A percentile compares a stretch with the other conserved stretches of the same genome.
Evolutionary conservation across 2,329 filamentous ascomycete genomes (phyloP).

Genomic region (Leptographium lundbergii): DNA sequence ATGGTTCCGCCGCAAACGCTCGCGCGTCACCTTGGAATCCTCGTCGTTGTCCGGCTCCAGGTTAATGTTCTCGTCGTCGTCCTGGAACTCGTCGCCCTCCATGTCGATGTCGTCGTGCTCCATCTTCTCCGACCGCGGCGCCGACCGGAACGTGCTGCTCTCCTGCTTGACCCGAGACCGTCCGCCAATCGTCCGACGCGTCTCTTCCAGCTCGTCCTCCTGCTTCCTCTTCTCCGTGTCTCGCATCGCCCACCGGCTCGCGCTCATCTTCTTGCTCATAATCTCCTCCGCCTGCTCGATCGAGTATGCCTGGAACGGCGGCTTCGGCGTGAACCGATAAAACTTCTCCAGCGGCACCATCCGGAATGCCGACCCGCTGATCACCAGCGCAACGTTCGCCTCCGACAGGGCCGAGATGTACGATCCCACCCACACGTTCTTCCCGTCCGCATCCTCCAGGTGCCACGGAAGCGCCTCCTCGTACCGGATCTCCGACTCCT

Average conservation of each 20-base stretch:
- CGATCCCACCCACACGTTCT: conserved; percentile 84
- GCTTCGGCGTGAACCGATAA: conserved; percentile 78
- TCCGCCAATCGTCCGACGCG: conserved; percentile 36
- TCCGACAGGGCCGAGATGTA: conserved; percentile 85
- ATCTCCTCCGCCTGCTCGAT: conserved; percentile 77
- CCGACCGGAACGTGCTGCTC: conserved; percentile 48
- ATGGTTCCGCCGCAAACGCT: conserved; percentile 66
- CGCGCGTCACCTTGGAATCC: conserved; percentile 58
- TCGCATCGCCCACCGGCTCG: conserved; percentile 70
- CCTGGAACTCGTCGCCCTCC: conserved; percentile 65
- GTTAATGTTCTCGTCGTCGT: conserved; percentile 70
- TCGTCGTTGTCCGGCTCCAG: conserved; percentile 74
- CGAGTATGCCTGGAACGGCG: conserved; percentile 63
- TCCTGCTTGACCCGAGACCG: conserved; percentile 55
- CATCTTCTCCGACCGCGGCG: conserved; percentile 48
- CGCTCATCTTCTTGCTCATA: conserved; percentile 66
- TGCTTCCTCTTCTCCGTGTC: conserved; percentile 45
- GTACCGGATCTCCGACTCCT: conserved; percentile 61
- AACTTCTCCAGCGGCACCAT: conserved; percentile 92
- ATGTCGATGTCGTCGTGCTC: conserved; percentile 61
- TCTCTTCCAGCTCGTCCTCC: conserved; percentile 50
- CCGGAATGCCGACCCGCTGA: conserved; percentile 57
- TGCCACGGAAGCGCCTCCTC: conserved; percentile 96
- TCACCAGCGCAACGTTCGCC: conserved; percentile 67
- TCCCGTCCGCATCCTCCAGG: conserved; percentile 89